Evolutionary conservation across 2,329 filamentous ascomycete genomes (phyloP).

Genomic region (Didymella pinodella): DNA sequence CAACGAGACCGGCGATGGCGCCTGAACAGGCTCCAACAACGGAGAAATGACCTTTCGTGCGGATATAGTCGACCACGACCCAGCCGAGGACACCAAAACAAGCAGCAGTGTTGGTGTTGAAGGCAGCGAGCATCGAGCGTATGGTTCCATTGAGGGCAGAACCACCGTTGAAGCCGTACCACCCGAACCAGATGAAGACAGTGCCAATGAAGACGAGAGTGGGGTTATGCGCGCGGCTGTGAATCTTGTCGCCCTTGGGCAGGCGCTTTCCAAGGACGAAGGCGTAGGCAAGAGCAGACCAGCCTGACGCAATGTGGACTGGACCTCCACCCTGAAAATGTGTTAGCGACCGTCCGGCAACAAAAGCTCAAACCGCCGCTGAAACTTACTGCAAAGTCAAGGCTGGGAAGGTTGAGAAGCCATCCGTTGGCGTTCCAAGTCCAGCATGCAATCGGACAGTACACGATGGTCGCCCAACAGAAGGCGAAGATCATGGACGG

Average conservation of each 20-base stretch:
- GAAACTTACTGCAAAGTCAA: constrained; percentile 62
- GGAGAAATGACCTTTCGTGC: constrained; percentile 61
- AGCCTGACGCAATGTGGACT: constrained; percentile 70
- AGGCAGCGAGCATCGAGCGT: constrained; percentile 63
- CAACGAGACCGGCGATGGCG: constrained; percentile 66
- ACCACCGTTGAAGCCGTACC: constrained; percentile 67
- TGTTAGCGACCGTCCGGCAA: background rate
- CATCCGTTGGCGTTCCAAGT: constrained; percentile 72
- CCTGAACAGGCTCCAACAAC: constrained; percentile 66
- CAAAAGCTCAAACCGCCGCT: background rate
- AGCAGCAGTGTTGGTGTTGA: constrained; percentile 67
- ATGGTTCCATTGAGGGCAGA: constrained; percentile 59
- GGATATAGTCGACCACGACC: constrained; percentile 62
- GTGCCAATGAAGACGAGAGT: constrained; percentile 71
- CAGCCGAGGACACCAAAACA: constrained; percentile 63
- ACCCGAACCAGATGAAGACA: constrained; percentile 71
- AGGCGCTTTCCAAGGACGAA: constrained; percentile 68
- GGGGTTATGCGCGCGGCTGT: constrained; percentile 68
- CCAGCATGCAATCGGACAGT: constrained; percentile 70
- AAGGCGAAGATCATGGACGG: constrained; percentile 71
- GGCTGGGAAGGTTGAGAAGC: constrained; percentile 67
- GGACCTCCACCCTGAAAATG: constrained; percentile 60
- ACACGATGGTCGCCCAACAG: constrained; percentile 71
- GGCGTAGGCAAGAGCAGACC: constrained; percentile 69
- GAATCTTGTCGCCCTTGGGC: constrained; percentile 57